These are phyloP conservation scores for Fraxinus ornus DNA, from an alignment of 305 asterid species.

Conservation along the genomic window DNA sequence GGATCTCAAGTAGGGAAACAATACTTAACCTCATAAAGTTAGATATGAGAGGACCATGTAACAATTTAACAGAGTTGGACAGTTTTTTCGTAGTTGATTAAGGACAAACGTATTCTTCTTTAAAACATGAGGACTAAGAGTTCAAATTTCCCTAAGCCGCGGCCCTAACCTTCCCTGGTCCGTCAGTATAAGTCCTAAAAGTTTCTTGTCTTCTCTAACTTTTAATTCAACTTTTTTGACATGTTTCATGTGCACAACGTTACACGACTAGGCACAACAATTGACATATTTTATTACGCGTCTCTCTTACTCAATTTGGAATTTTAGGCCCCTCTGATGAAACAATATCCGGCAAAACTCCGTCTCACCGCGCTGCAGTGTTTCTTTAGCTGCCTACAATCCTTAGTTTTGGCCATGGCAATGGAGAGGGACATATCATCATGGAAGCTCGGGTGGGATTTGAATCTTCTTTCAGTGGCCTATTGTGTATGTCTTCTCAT, in stretches of 20 bases:
- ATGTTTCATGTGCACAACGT: not conserved
- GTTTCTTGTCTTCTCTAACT: not conserved
- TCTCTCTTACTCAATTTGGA: not conserved
- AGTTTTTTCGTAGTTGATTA: not conserved
- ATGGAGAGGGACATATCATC: constrained; percentile 54
- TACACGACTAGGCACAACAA: not conserved
- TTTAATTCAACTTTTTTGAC: not conserved
- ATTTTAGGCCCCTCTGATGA: constrained; percentile 47
- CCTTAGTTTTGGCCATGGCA: constrained; percentile 49
- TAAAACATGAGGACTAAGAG: not conserved
- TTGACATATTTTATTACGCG: not conserved
- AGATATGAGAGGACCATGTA: not conserved
- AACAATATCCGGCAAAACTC: constrained; percentile 55
- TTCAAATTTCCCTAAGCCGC: not conserved
- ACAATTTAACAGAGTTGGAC: not conserved
- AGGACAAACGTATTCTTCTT: not conserved
- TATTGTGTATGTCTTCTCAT: constrained; percentile 54
- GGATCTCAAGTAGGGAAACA: not conserved
- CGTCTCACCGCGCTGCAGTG: constrained; percentile 60
- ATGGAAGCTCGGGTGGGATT: constrained; percentile 66
- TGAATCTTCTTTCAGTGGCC: constrained; percentile 54
- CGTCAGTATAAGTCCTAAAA: not conserved
- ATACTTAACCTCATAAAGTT: not conserved
- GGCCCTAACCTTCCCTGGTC: not conserved
- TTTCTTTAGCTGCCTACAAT: constrained; percentile 60